Base-by-base conservation (phyloP, 495 filamentous ascomycete genomes). In the Aspergillus wentii region DNA sequence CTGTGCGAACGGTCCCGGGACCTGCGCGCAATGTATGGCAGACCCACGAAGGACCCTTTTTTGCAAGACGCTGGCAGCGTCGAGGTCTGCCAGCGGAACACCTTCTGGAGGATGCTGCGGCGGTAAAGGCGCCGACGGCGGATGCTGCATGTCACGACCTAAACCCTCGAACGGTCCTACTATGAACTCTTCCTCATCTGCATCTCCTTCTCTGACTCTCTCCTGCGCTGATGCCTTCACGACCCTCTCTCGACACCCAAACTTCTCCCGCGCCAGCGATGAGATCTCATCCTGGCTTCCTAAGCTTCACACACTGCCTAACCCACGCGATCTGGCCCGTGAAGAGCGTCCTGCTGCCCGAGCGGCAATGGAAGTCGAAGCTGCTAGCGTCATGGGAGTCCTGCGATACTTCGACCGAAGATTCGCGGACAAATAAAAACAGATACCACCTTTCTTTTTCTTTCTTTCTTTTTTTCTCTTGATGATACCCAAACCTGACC, bases 321-420 rank as follows among this genome's bases (percentile, higher is more conserved):
- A 64, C 15, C 63, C 68, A 1, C 54, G 48, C 9, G 64, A 69
- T 5, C 43, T 62, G n/a, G 56, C 57, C 8, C 49, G 52, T 4
- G 46, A 55, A 5, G 51, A 60, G 35, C 36, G 34, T 5, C 47
- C 31, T 19, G 36, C 46, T 25, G 27, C 52, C 11, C 68, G 79
- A 41, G 74, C 73, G 15, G 80, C 84, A 5, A 78, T 88, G 46
- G 84, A 91, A 53, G 80, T 94, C 7, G 86, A 94, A 52, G 84
- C 87, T 1, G 86, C 85, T 4, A 89, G 83, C 54, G 86, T 94
- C 17, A 88, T 91, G 82, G 79, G 80, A 26, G 86, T 92, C 19
- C 57, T 94, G 38, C 86, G 83, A 46, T 80, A 82, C 40, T 88
- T 94, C 53, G 88, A 94, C 53, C 74, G 86, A 25, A 59, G 87